Evolutionary conservation across 441 rosid genomes (phyloP), one percentile per base, ranked within the genome.

Genomic region (Populus hybrid): DNA sequence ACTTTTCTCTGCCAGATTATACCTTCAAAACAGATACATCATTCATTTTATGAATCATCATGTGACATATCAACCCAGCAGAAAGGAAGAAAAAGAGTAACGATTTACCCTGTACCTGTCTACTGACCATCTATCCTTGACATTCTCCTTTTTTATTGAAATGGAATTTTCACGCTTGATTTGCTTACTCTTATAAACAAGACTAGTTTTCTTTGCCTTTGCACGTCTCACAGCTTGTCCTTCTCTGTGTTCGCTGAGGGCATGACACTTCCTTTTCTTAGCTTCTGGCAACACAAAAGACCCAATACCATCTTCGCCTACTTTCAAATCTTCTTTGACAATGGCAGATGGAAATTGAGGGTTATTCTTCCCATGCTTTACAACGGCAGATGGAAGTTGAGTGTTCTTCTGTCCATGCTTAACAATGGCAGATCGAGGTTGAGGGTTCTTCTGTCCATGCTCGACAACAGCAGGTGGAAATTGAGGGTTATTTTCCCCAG

Each of bases 91-190:
- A 67, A 42, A 79, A 53, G 67, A 30, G 71, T 30, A 34, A 32
- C 23, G 18, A 75, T 46, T 24, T 66, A 36, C 34, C 34, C 35
- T 57, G 6, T 78, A 93, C 98, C 98, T 89, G 67, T 90, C 95
- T 9, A 65, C 71, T 59, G 93, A 86, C 98, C 98, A 93, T 83
- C 98, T 88, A 64, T 84, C 84, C 1, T 76, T 64, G 42, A 79
- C n/a, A 67, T 71, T 80, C 9, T 82, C 82, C 36, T 50, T 84
- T 71, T 70, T 81, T 12, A 42, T 18, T 6, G 69, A 30, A 9
- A 23, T 59, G 64, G 83, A 14, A 75, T 69, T 79, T 7, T 80
- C 84, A 9, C 11, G 81, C 83, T 80, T 91, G 30, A 67, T 75
- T 76, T 63, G 70, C 84, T 83, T 83, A 63, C 57, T 16, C 69